Evolutionary conservation across 306 rosid genomes (phyloP), one percentile per base, ranked within the genome.

Genomic region (Pyrus pyrifolia): DNA sequence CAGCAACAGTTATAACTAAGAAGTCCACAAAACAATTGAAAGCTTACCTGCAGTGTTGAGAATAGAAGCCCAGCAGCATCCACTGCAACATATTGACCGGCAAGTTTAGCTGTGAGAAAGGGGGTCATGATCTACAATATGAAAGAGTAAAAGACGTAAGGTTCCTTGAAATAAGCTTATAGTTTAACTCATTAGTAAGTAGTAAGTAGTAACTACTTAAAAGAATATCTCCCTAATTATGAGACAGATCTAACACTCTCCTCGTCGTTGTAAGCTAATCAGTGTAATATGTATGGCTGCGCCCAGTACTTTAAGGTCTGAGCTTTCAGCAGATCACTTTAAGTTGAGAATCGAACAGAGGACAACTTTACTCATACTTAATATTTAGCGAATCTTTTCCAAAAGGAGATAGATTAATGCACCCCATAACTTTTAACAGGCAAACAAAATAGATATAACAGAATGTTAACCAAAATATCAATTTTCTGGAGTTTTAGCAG

Each of bases 41-140:
- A 46, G 38, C 33, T 68, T 80, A 87, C 93, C 85, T 90, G 92
- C 77, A 91, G 80, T 72, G 98, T 91, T 58, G 98, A 93, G 1
- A 76, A 27, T 72, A 93, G 70, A 58, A 91, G 83, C 53, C 91
- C 93, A 64, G 82, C 68, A 23, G 97, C 97, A 85, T 91, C 97
- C 9, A 93, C 97, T 22, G 93, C 87, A 63, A 91, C 93, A 72
- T 86, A 93, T 77, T 90, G 90, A 67, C 97, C 97, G 58, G 97
- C 98, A 65, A 93, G 93, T 81, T 87, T 89, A 60, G 92, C 93
- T 3, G 98, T 93, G 72, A 93, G 86, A 82, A 83, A 83, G 51
- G 97, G 98, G 72, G 97, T 91, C 98, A 91, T 86, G 78, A 93
- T 80, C 97, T 93, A 90, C 85, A 86, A 74, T 15, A 65, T 29